These are phyloP conservation scores for Cystofilobasidium capitatum DNA, from an alignment of 768 basidiomycete genomes.

Conservation along the genomic window DNA sequence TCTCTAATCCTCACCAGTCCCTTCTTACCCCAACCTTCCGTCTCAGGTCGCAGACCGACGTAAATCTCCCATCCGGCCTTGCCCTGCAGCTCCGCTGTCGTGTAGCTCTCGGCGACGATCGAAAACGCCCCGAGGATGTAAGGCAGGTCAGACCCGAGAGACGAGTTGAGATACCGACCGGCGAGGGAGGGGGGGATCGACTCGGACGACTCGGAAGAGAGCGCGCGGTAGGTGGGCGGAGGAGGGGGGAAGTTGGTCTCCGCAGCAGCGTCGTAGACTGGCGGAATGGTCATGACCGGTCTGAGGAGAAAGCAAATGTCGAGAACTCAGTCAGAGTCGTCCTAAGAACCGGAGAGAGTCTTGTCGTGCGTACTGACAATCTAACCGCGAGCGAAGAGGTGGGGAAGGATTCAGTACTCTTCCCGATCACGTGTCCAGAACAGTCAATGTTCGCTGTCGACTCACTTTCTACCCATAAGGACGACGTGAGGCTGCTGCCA, in stretches of 20 bases:
- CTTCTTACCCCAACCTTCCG: constrained; percentile 9
- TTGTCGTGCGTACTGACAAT: background rate
- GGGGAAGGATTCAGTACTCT: too few species aligned
- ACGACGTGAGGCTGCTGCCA: constrained; percentile 12
- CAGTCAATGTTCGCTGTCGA: background rate
- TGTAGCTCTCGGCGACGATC: constrained; percentile 1
- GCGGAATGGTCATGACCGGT: background rate
- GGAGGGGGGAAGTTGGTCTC: background rate
- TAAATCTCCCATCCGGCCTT: constrained; percentile 3
- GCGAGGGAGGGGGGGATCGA: background rate
- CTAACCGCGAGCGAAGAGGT: background rate
- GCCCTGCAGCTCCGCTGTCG: background rate
- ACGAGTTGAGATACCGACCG: constrained; percentile 9
- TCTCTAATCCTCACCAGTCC: background rate
- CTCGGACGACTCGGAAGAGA: background rate
- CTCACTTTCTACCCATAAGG: constrained; percentile 12
- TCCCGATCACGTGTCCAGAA: too few species aligned
- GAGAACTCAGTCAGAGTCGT: too few species aligned
- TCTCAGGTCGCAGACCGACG: constrained; percentile 3
- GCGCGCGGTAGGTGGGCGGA: background rate
- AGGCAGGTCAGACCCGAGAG: background rate
- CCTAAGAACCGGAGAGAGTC: too few species aligned
- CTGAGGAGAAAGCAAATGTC: too few species aligned
- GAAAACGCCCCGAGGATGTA: constrained; percentile 4
- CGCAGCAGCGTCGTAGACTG: background rate